Evolutionary conservation across 148 eudicot species (phyloP).

Genomic region (Euryodendron excelsum): DNA sequence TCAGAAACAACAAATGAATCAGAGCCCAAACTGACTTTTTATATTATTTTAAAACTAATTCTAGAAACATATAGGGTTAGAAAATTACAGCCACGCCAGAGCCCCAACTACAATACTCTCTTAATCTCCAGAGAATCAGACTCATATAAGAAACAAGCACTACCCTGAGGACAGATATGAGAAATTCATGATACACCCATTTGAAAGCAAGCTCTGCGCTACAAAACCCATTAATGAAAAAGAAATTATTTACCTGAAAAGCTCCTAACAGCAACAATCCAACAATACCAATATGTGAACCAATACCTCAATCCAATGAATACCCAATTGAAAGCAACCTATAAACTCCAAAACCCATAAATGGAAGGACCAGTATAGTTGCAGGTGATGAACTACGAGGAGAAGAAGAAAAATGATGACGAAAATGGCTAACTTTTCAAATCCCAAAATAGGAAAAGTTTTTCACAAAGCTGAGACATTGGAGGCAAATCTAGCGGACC

Average conservation of each 20-base stretch:
- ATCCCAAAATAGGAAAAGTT: background rate
- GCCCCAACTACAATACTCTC: slow-evolving; percentile 6
- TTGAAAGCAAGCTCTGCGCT: slow-evolving; percentile 11
- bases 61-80: background rate
- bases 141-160: slow-evolving; percentile 8
- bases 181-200: slow-evolving; percentile 24
- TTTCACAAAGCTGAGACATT: slow-evolving; percentile 4
- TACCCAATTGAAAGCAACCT: slow-evolving; percentile 26
- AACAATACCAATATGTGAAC: slow-evolving; percentile 10
- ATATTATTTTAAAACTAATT: background rate
- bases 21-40: background rate
- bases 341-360: slow-evolving; percentile 33
- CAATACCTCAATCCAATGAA: slow-evolving; percentile 16
- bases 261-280: slow-evolving; percentile 11
- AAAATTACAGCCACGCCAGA: too few relatives aligned
- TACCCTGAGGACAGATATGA: background rate
- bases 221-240: slow-evolving; percentile 22
- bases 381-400: slow-evolving; percentile 21
- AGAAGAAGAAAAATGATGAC: background rate
- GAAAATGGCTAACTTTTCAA: slow-evolving; percentile 2
- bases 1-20: background rate
- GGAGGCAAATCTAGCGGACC: slow-evolving; percentile 20
- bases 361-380: slow-evolving; percentile 9
- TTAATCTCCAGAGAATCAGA: slow-evolving; percentile 15
- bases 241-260: background rate